Conservation (phyloP, 192 early-diverging fungal species). For the Jimgerdemannia lactiflua region DNA sequence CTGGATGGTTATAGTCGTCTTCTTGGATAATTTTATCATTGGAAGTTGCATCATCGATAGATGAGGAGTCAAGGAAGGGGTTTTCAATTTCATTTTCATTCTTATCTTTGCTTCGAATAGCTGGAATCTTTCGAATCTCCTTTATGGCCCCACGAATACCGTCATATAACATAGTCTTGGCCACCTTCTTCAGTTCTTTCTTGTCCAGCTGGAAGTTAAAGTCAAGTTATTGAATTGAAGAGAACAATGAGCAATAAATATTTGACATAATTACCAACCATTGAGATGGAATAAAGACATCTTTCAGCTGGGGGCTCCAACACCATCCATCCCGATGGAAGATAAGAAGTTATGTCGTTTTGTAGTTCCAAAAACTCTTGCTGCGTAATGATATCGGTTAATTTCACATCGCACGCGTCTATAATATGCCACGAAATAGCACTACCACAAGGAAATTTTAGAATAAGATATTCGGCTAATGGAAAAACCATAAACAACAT, state of each 20-base stretch:
- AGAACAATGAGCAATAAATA: background rate
- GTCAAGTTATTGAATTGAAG: background rate
- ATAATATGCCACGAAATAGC: background rate
- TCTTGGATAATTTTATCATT: background rate
- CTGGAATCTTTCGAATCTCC: background rate
- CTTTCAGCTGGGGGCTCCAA: background rate
- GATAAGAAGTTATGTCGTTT: background rate
- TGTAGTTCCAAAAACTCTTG: background rate
- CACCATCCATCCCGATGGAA: background rate
- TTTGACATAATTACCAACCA: background rate
- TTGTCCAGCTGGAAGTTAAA: background rate
- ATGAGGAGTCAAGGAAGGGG: background rate
- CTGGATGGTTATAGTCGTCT: conserved; percentile 2
- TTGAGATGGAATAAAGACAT: background rate
- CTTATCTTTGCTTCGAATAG: background rate
- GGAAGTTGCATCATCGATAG: background rate
- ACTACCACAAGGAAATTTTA: background rate
- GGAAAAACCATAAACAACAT: background rate
- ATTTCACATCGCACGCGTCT: background rate
- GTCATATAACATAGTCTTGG: background rate
- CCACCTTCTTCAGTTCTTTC: background rate
- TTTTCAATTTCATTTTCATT: background rate
- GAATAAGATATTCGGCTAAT: background rate
- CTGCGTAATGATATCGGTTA: background rate
- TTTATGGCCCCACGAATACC: background rate